These are phyloP conservation scores for Talaromyces borbonicus DNA, from an alignment of 495 filamentous ascomycete species.

Conservation along the genomic window DNA sequence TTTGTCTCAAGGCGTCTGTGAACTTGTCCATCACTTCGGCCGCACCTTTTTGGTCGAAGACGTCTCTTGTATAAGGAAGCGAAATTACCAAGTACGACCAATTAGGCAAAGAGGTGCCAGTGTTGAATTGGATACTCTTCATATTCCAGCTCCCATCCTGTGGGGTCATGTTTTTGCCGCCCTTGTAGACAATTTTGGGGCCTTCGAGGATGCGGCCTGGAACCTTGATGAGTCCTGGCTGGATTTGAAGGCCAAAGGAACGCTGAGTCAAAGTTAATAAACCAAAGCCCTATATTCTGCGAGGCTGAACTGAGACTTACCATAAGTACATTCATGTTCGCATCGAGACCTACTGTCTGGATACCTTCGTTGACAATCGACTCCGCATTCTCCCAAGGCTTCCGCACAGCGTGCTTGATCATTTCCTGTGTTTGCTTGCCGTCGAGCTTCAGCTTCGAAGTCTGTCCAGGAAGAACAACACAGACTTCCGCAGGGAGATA, in stretches of 20 bases:
- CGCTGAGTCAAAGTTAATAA: constrained; percentile 13
- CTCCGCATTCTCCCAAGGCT: constrained; percentile 49
- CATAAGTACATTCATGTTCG: constrained; percentile 17
- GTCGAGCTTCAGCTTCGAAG: constrained; percentile 39
- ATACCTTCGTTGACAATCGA: constrained; percentile 48
- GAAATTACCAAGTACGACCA: constrained; percentile 25
- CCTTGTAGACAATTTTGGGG: constrained; percentile 45
- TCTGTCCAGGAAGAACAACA: constrained; percentile 50
- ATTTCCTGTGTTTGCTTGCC: constrained; percentile 46
- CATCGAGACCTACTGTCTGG: constrained; percentile 30
- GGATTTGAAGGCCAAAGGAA: constrained; percentile 46
- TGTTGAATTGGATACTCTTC: constrained; percentile 30
- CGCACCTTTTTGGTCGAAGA: background rate
- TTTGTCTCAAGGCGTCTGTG: constrained; percentile 5
- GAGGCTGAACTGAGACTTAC: constrained; percentile 14
- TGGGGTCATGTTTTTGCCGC: constrained; percentile 11
- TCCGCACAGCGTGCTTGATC: constrained; percentile 55
- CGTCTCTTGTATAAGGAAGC: background rate
- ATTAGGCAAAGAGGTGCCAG: constrained; percentile 17
- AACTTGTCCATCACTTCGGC: background rate
- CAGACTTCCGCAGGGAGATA: constrained; percentile 58
- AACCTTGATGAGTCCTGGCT: constrained; percentile 51
- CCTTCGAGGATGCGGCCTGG: constrained; percentile 48
- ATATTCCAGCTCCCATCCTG: constrained; percentile 51
- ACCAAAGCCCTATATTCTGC: background rate